Evolutionary conservation across 441 rosid genomes (phyloP), one percentile per base, ranked within the genome.

Genomic region (Populus hybrid): DNA sequence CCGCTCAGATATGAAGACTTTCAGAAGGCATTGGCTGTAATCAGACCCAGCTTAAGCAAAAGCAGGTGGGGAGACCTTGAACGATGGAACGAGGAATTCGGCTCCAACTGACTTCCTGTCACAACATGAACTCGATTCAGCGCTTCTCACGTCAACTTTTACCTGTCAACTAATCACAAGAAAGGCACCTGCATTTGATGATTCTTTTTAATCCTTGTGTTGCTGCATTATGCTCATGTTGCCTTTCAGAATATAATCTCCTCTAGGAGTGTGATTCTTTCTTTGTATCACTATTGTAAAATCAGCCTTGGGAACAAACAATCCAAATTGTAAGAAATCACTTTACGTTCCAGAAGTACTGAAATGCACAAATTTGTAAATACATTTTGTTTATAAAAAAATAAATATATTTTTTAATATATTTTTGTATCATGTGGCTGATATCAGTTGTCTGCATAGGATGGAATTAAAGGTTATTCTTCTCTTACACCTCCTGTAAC

Each of bases 61-160:
- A 93, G 93, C 85, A 95, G 89, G 85, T 93, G 97, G 98, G 92
- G 90, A 87, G 99, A 95, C 76, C 94, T 93, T 71, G 95, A 95
- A 75, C 89, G 78, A 77, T 95, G 98, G 99, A 95, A 92, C 82
- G 84, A 82, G 67, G 97, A 93, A 80, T 95, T 92, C 63, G 99
- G 99, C 75, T 90, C 98, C 28, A 90, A 85, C 56, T 94, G 78
- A 88, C 38, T 16, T 36, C 64, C 50, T 31, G 14, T 10, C 65
- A 4, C 64, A 14, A 20, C 31, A 12, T 14, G 29, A 24, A 24
- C 4, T 66, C 11, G 26, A 33, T 36, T 20, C 45, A 35, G 12
- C 23, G 4, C 21, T 16, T 68, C 50, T 7, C 35, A 7, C 12
- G 5, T 23, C n/a, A 23, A 29, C 8, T 42, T 42, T 24, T 10